Percentiles rank a stretch among this genome's conserved stretches.
Evolutionary conservation across 2,329 filamentous ascomycete species (phyloP).

Genomic region (Colletotrichum scovillei): DNA sequence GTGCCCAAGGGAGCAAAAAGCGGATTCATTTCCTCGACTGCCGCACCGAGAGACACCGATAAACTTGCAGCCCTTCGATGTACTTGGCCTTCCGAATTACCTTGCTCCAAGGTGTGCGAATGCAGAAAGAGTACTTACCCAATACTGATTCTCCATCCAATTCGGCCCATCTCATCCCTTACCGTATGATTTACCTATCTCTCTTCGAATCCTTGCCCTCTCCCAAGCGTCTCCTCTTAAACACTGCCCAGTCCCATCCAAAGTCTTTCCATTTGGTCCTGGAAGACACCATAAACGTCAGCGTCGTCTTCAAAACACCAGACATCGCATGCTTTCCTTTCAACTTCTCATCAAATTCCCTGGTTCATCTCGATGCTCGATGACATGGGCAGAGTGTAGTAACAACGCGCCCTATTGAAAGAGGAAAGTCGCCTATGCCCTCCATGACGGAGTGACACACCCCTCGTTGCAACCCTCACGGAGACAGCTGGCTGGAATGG

Average conservation of each 20-base stretch:
- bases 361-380: background rate
- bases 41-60: background rate
- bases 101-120: background rate
- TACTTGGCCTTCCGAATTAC: background rate
- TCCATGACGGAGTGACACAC: background rate
- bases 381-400: background rate
- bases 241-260: background rate
- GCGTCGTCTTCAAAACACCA: background rate
- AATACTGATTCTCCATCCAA: background rate
- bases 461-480: background rate
- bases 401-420: background rate
- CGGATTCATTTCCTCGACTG: background rate
- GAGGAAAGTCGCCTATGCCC: background rate
- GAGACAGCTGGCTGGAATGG: constrained; percentile 10
- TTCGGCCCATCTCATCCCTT: background rate
- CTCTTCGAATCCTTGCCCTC: no score
- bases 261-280: background rate
- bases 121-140: background rate
- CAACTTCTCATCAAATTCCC: background rate
- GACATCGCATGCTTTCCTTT: background rate
- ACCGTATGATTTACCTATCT: background rate
- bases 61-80: background rate
- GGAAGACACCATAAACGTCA: background rate
- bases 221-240: background rate
- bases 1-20: background rate